Base-by-base conservation (phyloP, 805 yeast genomes). In the Kuraishia capsulata region DNA sequence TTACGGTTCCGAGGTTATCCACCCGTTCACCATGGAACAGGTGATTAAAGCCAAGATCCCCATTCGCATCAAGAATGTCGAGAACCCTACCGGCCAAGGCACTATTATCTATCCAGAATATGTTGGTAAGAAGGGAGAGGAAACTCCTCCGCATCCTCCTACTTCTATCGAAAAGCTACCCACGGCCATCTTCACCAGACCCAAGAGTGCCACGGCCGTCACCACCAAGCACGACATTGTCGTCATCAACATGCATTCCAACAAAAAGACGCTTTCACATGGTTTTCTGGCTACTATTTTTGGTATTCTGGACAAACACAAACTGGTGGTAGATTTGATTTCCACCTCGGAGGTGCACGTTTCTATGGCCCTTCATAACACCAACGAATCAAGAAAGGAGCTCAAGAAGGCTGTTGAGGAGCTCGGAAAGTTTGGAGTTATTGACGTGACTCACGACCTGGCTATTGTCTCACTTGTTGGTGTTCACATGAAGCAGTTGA, bases 1-100 rank as follows among this genome's bases (percentile, higher is more conserved):
- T 62, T 92, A 92, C 56, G 98, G 98, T 33, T 81, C 94, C 2
- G 98, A 92, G 64, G 98, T 92, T 47, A 92, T 92, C 50, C 98
- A 92, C 56, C 98, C 98, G 3, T 89, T 92, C 68, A 92, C 98
- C 18, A 92, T 92, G 98, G 97, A 90, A 64, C 98, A 92, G 65
- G 98, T 90, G 41, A 92, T 92, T 51, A 78, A 80, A 49, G 97
- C 97, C 19, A 85, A 81, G 56, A 92, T 92, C 55, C 98, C 98
- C 35, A 92, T 92, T 57, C 77, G 97, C 56, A 92, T 92, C 53
- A 92, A 92, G 61, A 92, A 92, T 59, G 98, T 92, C 39, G 89
- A 78, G 61, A 90, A 90, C 59, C 97, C 97, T 37, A 57, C 56
- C n/a, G 97, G 97, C 34, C 73, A 71, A 35, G 98, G 98, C 49